phyloP scores from a whole-genome alignment of 2,329 filamentous ascomycete species.

The Calonectria naviculata region DNA sequence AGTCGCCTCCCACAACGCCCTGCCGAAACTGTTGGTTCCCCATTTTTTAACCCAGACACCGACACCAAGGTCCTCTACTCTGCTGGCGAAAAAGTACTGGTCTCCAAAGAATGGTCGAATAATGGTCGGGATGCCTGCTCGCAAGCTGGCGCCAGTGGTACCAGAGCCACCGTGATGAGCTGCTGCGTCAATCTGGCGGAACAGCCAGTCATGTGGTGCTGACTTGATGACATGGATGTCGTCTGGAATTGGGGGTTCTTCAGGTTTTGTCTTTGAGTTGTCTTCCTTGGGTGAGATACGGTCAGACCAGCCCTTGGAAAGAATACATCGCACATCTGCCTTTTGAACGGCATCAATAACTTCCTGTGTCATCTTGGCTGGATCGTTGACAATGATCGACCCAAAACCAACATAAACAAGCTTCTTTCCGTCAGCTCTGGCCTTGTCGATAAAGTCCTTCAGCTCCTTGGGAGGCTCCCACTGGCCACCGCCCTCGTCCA shows the following conservation, averaged over 20 bases:
- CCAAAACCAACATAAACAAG: slow-evolving; percentile 98
- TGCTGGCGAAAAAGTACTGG: slow-evolving; percentile 93
- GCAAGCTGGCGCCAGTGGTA: slow-evolving; percentile 91
- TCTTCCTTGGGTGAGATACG: slow-evolving; percentile 66
- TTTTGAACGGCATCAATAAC: slow-evolving; percentile 91
- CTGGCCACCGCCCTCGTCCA: slow-evolving; percentile 75
- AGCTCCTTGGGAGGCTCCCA: slow-evolving; percentile 84
- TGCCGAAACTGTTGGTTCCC: slow-evolving; percentile 85
- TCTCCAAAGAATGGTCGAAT: slow-evolving; percentile 98
- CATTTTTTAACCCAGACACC: slow-evolving; percentile 90
- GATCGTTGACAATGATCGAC: slow-evolving; percentile 93
- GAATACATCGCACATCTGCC: slow-evolving; percentile 92
- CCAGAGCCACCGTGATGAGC: slow-evolving; percentile 95
- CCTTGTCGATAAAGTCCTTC: slow-evolving; percentile 83
- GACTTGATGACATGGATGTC: slow-evolving; percentile 91
- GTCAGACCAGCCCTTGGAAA: slow-evolving; percentile 98
- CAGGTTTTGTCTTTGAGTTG: slow-evolving; percentile 60
- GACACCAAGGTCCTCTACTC: slow-evolving; percentile 93
- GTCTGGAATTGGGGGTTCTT: slow-evolving; percentile 74
- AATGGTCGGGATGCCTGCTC: slow-evolving; percentile 92
- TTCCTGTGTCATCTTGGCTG: slow-evolving; percentile 88
- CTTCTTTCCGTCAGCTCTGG: slow-evolving; percentile 85
- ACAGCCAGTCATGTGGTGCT: slow-evolving; percentile 97
- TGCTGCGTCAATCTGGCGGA: slow-evolving; percentile 91
- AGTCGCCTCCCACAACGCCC: slow-evolving; percentile 91